Conservation (phyloP, 1,284 basidiomycete species). For the Tylopilus sp. region DNA sequence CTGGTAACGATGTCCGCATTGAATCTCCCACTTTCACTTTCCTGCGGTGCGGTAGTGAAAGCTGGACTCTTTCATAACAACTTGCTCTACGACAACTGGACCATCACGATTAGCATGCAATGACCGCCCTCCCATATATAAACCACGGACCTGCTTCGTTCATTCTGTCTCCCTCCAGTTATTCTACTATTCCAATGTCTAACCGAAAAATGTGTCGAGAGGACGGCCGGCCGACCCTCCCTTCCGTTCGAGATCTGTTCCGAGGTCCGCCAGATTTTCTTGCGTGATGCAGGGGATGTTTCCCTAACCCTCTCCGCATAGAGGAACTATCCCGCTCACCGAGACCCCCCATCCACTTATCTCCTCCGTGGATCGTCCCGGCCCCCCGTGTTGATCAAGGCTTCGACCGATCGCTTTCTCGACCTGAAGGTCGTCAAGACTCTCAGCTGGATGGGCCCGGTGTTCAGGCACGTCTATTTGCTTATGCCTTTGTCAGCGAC, state of each 20-base stretch:
- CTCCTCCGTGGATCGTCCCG: slow-evolving; percentile 38
- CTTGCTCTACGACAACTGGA: slow-evolving; percentile 14
- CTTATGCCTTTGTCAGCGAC: not conserved
- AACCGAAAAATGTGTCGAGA: slow-evolving; percentile 38
- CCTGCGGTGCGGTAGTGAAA: slow-evolving; percentile 23
- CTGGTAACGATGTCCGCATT: slow-evolving; percentile 29
- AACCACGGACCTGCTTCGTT: slow-evolving; percentile 13
- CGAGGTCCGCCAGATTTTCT: slow-evolving; percentile 42
- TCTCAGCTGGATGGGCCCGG: slow-evolving; percentile 29
- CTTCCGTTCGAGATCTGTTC: slow-evolving; percentile 69
- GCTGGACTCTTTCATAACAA: slow-evolving; percentile 29
- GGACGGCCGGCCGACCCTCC: slow-evolving; percentile 57
- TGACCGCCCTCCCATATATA: slow-evolving; percentile 27
- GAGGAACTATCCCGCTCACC: slow-evolving; percentile 44
- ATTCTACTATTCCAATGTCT: slow-evolving; percentile 35
- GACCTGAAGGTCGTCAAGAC: slow-evolving; percentile 26
- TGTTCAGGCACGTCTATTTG: slow-evolving; percentile 24
- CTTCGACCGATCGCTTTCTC: slow-evolving; percentile 24
- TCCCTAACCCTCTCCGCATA: slow-evolving; percentile 20
- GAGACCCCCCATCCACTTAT: slow-evolving; percentile 34
- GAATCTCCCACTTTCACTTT: slow-evolving; percentile 20
- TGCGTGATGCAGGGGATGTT: not conserved
- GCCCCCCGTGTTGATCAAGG: slow-evolving; percentile 31
- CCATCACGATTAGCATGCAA: slow-evolving; percentile 26
- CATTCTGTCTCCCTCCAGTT: slow-evolving; percentile 9